A percentile compares a stretch with the other conserved stretches of the same genome.
These are phyloP conservation scores for Camillea tinctor DNA, from an alignment of 2,329 filamentous ascomycete genomes.

Conservation along the genomic window DNA sequence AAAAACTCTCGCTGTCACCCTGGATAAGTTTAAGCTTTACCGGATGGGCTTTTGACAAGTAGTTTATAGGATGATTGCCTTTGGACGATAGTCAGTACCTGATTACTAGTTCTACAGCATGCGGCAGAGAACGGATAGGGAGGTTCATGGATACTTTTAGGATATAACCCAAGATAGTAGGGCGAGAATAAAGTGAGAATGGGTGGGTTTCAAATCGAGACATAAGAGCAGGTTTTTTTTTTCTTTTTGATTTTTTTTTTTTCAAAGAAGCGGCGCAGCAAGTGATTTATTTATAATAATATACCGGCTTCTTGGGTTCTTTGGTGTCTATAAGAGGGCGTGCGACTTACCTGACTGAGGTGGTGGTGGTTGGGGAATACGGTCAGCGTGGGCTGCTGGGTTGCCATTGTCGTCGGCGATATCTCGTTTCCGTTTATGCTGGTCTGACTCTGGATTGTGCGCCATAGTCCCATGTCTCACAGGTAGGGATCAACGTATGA, in stretches of 20 bases:
- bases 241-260: too few species aligned
- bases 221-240: slow-evolving; percentile 4
- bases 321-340: slow-evolving; percentile 9
- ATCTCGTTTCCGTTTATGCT: slow-evolving; percentile 50
- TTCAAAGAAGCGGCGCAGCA: slow-evolving; percentile 1
- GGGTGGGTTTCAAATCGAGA: slow-evolving; percentile 4
- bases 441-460: slow-evolving; percentile 41
- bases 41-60: slow-evolving; percentile 45
- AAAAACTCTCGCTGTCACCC: slow-evolving; percentile 64
- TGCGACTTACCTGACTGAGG: slow-evolving; percentile 45
- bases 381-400: slow-evolving; percentile 37
- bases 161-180: neutral
- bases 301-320: slow-evolving; percentile 1
- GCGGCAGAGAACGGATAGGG: slow-evolving; percentile 3
- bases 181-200: slow-evolving; percentile 5
- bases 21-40: slow-evolving; percentile 51
- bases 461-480: slow-evolving; percentile 38
- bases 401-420: slow-evolving; percentile 42
- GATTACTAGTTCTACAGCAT: slow-evolving; percentile 1
- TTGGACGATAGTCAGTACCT: slow-evolving; percentile 26
- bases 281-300: slow-evolving; percentile 16
- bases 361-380: slow-evolving; percentile 44
- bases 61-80: slow-evolving; percentile 49
- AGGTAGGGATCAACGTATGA: slow-evolving; percentile 15
- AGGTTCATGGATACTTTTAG: neutral